Base-by-base conservation (phyloP, 2,329 filamentous ascomycete species). In the Sporothrix phasma region DNA sequence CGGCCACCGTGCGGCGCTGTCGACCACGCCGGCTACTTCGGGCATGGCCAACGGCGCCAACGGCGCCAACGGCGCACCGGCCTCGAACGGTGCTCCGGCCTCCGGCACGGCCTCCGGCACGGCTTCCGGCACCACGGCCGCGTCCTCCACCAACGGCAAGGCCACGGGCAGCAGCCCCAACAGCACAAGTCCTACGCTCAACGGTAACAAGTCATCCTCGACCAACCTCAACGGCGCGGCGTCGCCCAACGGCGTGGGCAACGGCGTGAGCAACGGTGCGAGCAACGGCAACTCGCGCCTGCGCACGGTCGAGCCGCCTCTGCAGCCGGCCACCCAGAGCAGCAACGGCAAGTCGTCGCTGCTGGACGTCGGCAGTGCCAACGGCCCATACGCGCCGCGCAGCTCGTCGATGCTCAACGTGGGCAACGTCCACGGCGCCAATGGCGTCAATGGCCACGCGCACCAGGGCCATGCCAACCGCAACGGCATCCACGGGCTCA, bases 1-100 rank as follows among this genome's bases (percentile, higher is more conserved):
- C 64, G 61, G 70, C 45, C 72, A 72, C 68, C 70, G 73, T 13
- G 67, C 72, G 17, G 72, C 71, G 17, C 68, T 68, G 39, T n/a
- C n/a, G n/a, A n/a, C n/a, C n/a, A n/a, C n/a, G n/a, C 24, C 58
- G 22, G 58, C 58, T 43, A 47, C 26, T 15, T 29, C 26, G 19
- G 24, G 31, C 45, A 53, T 34, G 47, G 47, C 22, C 24, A 13
- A n/a, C n/a, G n/a, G n/a, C n/a, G n/a, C 29, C 17, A 49, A 51
- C 22, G 22, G 53, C 11, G 22, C 53, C 29, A 26, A 31, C 5
- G 26, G 39, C 19, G 41, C 37, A 3, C 39, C 56, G 26, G 29
- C 58, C n/a, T 24, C 26, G 11, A 56, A 37, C 15, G 49, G 45
- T 13, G 19, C 46, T 13, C 29, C 46, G 19, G 22, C 47, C 2